phyloP scores from a whole-genome alignment of 805 yeast genomes.

The Yueomyces sinensis region DNA sequence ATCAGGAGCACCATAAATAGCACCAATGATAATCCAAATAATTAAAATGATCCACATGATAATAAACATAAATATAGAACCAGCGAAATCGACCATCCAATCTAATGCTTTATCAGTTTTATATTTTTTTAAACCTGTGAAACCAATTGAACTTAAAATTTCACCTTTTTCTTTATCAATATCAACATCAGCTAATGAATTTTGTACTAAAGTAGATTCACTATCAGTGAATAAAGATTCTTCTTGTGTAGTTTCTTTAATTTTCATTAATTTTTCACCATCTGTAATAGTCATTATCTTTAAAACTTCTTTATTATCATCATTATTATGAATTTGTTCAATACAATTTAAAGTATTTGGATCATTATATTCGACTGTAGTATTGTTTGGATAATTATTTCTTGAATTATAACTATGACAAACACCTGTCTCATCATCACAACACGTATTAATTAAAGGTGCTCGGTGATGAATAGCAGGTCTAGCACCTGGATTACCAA shows the following conservation, averaged over 20 bases:
- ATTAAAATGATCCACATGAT: constrained; percentile 17
- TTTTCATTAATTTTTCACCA: background rate
- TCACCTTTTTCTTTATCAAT: background rate
- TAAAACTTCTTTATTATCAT: background rate
- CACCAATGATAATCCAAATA: constrained; percentile 21
- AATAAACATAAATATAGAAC: constrained; percentile 16
- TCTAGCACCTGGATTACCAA: constrained; percentile 12
- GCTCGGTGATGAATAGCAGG: constrained; percentile 6
- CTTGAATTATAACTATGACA: background rate
- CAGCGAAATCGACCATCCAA: constrained; percentile 17
- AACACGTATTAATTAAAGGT: constrained; percentile 1
- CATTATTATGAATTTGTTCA: background rate
- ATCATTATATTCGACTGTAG: background rate
- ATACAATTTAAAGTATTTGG: constrained; percentile 3
- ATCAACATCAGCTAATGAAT: constrained; percentile 3
- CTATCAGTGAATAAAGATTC: background rate
- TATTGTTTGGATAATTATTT: background rate
- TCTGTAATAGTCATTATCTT: background rate
- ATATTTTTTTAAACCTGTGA: constrained; percentile 18
- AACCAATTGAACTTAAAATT: constrained; percentile 8
- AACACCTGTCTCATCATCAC: too few species aligned
- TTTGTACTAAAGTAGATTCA: background rate
- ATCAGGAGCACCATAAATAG: constrained; percentile 19
- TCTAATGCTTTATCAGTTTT: constrained; percentile 13
- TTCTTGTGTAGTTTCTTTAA: background rate